phyloP scores from a whole-genome alignment of 495 filamentous ascomycete genomes.

The Aspergillus panamensis region DNA sequence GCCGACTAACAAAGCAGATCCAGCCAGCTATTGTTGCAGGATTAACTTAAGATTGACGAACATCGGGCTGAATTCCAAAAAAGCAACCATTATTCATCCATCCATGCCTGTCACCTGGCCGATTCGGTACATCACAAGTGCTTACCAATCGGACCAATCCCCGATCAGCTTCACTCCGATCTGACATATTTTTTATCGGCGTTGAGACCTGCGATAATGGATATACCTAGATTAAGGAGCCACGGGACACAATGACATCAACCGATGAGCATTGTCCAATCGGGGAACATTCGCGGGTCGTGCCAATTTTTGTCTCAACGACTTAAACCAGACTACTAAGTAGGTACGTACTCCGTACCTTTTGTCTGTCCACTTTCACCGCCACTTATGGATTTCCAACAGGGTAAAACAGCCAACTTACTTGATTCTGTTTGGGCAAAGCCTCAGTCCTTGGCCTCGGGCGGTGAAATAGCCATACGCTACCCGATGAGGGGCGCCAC shows the following conservation, averaged over 20 bases:
- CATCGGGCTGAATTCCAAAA: slow-evolving; percentile 3
- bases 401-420: not conserved
- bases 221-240: not conserved
- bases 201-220: not conserved
- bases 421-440: not conserved
- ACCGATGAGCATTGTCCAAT: not conserved
- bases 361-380: not conserved
- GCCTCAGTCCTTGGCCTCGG: not conserved
- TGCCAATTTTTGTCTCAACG: not conserved
- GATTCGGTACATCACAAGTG: not conserved
- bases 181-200: not conserved
- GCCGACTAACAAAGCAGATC: not conserved
- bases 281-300: slow-evolving; percentile 3
- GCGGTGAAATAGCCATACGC: not conserved
- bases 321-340: not conserved
- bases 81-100: not conserved
- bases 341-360: too few relatives aligned
- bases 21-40: not conserved
- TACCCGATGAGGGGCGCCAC: not conserved
- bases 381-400: not conserved
- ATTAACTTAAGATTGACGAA: slow-evolving; percentile 1
- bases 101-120: not conserved
- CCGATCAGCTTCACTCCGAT: not conserved
- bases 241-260: not conserved
- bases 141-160: not conserved